phyloP scores from a whole-genome alignment of 257 asterid genomes.

The Catharanthus roseus region DNA sequence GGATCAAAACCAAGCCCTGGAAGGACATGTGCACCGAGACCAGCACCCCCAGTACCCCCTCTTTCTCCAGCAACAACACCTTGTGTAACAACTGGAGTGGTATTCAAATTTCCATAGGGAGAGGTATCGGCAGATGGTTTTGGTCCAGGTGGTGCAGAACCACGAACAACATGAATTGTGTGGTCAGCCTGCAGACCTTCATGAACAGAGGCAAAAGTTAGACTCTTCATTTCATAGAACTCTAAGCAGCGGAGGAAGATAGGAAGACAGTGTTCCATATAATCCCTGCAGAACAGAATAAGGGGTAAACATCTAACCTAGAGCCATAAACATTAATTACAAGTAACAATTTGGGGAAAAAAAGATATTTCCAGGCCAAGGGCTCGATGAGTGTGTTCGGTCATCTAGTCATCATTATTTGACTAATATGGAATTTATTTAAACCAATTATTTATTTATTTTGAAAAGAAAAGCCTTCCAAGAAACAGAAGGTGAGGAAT shows the following conservation, averaged over 20 bases:
- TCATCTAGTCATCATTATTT: not conserved
- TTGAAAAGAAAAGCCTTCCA: not conserved
- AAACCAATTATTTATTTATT: not conserved
- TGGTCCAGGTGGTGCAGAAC: conserved; percentile 43
- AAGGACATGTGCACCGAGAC: conserved; percentile 35
- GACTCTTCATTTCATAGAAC: not conserved
- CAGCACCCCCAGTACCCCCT: conserved; percentile 28
- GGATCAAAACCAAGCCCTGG: conserved; percentile 43
- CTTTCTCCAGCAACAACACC: conserved; percentile 29
- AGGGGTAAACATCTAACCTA: not conserved
- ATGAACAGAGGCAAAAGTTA: not conserved
- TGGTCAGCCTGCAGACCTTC: conserved; percentile 65
- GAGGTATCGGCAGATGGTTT: conserved; percentile 16
- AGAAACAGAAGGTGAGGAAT: no score
- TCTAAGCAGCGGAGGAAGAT: not conserved
- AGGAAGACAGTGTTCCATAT: not conserved
- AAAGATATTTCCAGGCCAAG: not conserved
- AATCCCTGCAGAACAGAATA: not conserved
- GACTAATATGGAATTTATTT: not conserved
- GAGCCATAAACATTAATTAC: not conserved
- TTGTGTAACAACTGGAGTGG: conserved; percentile 23
- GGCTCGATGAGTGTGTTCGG: not conserved
- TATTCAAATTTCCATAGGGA: conserved; percentile 27
- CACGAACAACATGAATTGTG: conserved; percentile 61
- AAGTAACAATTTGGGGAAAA: not conserved